Base-by-base conservation (phyloP, 2,329 filamentous ascomycete species). In the Nannizzia gypsea region DNA sequence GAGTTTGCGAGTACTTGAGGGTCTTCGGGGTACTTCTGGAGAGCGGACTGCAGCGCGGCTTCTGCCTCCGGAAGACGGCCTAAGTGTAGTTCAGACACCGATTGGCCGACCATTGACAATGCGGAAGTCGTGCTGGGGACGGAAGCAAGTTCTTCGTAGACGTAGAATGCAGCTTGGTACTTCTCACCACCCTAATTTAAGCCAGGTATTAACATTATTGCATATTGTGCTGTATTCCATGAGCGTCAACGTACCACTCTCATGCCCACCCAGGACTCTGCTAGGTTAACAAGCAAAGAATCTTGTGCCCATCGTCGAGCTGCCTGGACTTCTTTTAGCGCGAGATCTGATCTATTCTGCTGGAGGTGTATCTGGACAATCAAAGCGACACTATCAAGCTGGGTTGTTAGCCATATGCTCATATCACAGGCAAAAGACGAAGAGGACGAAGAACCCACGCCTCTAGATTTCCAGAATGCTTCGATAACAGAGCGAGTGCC, bases 81-180 rank as follows among this genome's bases (percentile, higher is more conserved):
- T 28, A 97, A 84, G 70, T 97, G 93, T 58, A 97, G 77, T 74
- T 99, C 92, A 24, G 89, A 87, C 26, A 97, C 84, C 26, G 91
- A 92, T 76, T 97, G 93, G 20, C 89, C 86, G 62, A 96, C 84
- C 59, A 96, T 82, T 17, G 84, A 87, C 66, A 85, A 80, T 58
- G 86, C 80, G 15, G 89, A 89, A 56, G 89, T 85, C 17, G 89
- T 90, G 34, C 88, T 85, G 1, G 90, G 87, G 28, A 89, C 86
- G 70, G 95, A 89, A 3, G 93, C 92, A 56, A 97, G 83, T 74
- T 99, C 93, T 75, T 97, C 92, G 69, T 90, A 97, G 63, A 97
- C 92, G 79, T 99, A 97, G 76, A 95, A 97, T 17, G 92, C 87
- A 70, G 93, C 89, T 70, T 97, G 93, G 75, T 97, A 97, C 73